Conservation (phyloP, 2,329 filamentous ascomycete species). For the Aureobasidium sp. region DNA sequence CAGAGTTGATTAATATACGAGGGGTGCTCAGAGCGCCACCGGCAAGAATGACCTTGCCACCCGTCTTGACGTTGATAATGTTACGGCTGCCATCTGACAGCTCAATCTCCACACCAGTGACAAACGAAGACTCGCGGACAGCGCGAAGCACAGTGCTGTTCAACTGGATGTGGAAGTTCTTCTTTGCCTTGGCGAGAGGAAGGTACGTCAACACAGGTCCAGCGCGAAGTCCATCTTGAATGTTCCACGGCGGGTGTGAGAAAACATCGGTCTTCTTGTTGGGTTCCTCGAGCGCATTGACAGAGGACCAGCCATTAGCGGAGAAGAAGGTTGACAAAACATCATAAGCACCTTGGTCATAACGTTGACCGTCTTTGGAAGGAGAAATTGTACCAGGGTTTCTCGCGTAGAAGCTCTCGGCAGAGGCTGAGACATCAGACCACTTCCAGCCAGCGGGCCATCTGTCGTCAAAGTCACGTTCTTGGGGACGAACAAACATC, state of each 20-base stretch:
- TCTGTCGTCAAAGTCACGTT: slow-evolving; percentile 47
- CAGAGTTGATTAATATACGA: slow-evolving; percentile 34
- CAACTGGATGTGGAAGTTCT: slow-evolving; percentile 41
- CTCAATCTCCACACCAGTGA: slow-evolving; percentile 37
- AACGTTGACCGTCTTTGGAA: slow-evolving; percentile 40
- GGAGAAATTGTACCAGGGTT: slow-evolving; percentile 41
- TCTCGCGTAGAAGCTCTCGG: slow-evolving; percentile 37
- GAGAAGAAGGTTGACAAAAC: slow-evolving; percentile 46
- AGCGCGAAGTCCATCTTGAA: slow-evolving; percentile 44
- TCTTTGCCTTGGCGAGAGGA: slow-evolving; percentile 36
- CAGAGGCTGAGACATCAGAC: slow-evolving; percentile 42
- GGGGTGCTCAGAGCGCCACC: slow-evolving; percentile 29
- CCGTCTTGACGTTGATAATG: slow-evolving; percentile 25
- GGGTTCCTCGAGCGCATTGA: slow-evolving; percentile 41
- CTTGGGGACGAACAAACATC: slow-evolving; percentile 48
- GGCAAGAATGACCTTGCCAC: slow-evolving; percentile 32
- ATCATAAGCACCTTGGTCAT: slow-evolving; percentile 44
- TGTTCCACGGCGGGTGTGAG: slow-evolving; percentile 44
- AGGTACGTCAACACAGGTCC: slow-evolving; percentile 46
- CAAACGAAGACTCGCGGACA: slow-evolving; percentile 33
- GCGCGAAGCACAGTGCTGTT: slow-evolving; percentile 41
- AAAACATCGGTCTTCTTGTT: slow-evolving; percentile 44
- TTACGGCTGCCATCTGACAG: slow-evolving; percentile 18
- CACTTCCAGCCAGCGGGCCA: slow-evolving; percentile 47
- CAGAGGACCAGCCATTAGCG: slow-evolving; percentile 41